These are phyloP conservation scores for Arabidopsis thaliana DNA, from an alignment of 345 rosid species.

Conservation along the genomic window TAIR10.1 NC_003074.8:2392001-2392500, in stretches of 20 bases:
- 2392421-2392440: neutral
- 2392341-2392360: neutral
- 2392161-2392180: neutral
- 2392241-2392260: neutral
- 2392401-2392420: neutral
- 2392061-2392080: too few species aligned
- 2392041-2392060: neutral
- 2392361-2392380: conserved; percentile 15
- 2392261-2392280: conserved; percentile 22
- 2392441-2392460: neutral
- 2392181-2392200: neutral
- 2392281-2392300: conserved; percentile 12
- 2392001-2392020: neutral
- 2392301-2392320: conserved; percentile 16
- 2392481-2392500: neutral
- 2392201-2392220: neutral
- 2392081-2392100: too few species aligned
- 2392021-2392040: neutral
- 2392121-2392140: neutral
- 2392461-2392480: neutral
- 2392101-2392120: neutral
- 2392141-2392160: neutral
- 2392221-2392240: neutral
- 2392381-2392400: conserved; percentile 5
- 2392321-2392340: conserved; percentile 19